These are phyloP conservation scores for Lactifluus echinatus DNA, from an alignment of 768 basidiomycete genomes.

Conservation along the genomic window DNA sequence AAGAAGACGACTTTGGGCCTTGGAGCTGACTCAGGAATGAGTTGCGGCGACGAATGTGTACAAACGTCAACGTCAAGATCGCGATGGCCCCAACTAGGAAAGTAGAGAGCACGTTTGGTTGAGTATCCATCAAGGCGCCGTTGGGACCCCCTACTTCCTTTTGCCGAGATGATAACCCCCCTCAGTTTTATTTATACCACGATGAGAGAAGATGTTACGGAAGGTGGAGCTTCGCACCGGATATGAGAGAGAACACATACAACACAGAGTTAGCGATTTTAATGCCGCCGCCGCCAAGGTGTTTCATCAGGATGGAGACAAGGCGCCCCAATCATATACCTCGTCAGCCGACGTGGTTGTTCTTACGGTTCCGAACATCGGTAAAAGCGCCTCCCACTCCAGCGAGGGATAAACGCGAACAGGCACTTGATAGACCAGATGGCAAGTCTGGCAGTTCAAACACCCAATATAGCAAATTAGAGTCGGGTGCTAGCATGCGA, in stretches of 20 bases:
- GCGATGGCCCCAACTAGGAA: not conserved
- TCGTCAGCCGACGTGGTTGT: no score
- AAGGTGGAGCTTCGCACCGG: not conserved
- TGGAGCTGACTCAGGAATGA: conserved; percentile 2
- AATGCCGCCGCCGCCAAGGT: not conserved
- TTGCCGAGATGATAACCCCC: not conserved
- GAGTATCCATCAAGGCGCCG: not conserved
- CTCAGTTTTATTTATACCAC: not conserved
- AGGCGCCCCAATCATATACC: no score
- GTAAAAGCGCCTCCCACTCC: no score
- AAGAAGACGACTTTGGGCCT: not conserved
- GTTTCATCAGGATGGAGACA: not conserved
- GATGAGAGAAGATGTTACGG: no score
- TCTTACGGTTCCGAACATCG: no score
- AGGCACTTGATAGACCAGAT: no score
- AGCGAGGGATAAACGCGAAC: no score
- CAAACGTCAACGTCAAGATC: not conserved
- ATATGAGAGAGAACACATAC: not conserved
- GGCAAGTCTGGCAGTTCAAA: no score
- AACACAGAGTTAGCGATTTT: not conserved
- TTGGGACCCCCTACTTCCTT: not conserved
- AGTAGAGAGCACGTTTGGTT: not conserved
- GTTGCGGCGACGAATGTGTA: not conserved
- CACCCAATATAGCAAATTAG: no score
- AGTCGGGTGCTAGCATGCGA: no score